Conservation (phyloP, 75 land plant genomes). For the Cryptomeria japonica region DNA sequence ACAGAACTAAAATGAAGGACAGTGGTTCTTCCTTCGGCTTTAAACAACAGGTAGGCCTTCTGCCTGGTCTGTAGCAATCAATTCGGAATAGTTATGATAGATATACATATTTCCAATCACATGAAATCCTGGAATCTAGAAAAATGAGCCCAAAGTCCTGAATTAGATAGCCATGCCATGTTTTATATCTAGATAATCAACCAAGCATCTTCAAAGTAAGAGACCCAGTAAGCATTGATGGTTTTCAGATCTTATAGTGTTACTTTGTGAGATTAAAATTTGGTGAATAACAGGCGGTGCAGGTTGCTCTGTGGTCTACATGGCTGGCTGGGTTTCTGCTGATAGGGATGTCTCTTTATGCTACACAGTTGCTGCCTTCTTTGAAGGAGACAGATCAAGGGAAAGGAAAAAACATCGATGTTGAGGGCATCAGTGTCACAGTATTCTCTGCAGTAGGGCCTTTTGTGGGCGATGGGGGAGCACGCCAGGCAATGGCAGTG, state of each 20-base stretch:
- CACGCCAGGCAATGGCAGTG: constrained; percentile 48
- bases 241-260: no score
- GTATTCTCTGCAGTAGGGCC: constrained; percentile 38
- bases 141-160: neutral
- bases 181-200: neutral
- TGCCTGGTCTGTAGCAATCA: neutral
- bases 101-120: neutral
- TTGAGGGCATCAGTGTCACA: constrained; percentile 19
- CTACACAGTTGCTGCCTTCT: constrained; percentile 28
- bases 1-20: neutral
- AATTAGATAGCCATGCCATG: neutral
- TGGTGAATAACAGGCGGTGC: constrained; percentile 10
- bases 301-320: constrained; percentile 35
- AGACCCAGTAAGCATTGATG: neutral
- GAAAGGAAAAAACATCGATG: neutral
- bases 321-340: constrained; percentile 46
- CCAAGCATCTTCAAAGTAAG: neutral
- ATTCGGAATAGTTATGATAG: neutral
- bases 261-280: neutral
- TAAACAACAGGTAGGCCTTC: neutral
- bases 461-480: constrained; percentile 31
- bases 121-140: neutral
- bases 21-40: neutral
- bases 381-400: neutral
- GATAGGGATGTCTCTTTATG: constrained; percentile 40